Evolutionary conservation across 2,329 filamentous ascomycete genomes (phyloP).

Genomic region (Calonectria pseudoturangicola): DNA sequence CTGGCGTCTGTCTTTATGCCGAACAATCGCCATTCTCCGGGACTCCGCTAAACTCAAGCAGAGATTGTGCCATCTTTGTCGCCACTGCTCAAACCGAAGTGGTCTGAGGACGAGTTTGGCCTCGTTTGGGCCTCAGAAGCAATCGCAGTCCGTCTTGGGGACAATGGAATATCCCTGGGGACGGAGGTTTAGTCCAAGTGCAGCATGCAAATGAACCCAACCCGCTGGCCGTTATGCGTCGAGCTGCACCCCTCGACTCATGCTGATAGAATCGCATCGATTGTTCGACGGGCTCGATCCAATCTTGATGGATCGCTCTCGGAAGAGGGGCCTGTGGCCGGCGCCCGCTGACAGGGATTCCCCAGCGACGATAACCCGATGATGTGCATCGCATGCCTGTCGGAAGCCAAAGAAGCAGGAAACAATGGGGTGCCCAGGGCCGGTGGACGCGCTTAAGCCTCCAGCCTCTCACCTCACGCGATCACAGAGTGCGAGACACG

Average conservation of each 20-base stretch:
- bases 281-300: slow-evolving; percentile 17
- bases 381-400: slow-evolving; percentile 30
- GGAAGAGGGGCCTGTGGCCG: slow-evolving; percentile 14
- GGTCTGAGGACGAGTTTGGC: background rate
- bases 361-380: slow-evolving; percentile 33
- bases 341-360: slow-evolving; percentile 33
- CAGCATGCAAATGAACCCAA: slow-evolving; percentile 23
- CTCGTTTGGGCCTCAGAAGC: slow-evolving; percentile 8
- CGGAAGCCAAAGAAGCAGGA: slow-evolving; percentile 19
- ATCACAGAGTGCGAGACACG: background rate
- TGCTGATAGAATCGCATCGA: slow-evolving; percentile 11
- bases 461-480: slow-evolving; percentile 26
- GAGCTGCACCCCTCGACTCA: slow-evolving; percentile 19
- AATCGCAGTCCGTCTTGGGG: background rate
- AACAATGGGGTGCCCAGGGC: slow-evolving; percentile 16
- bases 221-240: slow-evolving; percentile 9
- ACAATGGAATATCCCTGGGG: too few species aligned
- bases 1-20: slow-evolving; percentile 10
- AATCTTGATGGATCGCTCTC: slow-evolving; percentile 35
- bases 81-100: background rate
- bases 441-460: slow-evolving; percentile 21
- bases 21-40: slow-evolving; percentile 22
- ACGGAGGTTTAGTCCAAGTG: background rate
- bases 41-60: slow-evolving; percentile 1
- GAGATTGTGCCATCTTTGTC: background rate